Percentiles rank a stretch among this genome's conserved stretches.
Evolutionary conservation across 2,329 filamentous ascomycete species (phyloP).

Genomic region (Phoma sp.): DNA sequence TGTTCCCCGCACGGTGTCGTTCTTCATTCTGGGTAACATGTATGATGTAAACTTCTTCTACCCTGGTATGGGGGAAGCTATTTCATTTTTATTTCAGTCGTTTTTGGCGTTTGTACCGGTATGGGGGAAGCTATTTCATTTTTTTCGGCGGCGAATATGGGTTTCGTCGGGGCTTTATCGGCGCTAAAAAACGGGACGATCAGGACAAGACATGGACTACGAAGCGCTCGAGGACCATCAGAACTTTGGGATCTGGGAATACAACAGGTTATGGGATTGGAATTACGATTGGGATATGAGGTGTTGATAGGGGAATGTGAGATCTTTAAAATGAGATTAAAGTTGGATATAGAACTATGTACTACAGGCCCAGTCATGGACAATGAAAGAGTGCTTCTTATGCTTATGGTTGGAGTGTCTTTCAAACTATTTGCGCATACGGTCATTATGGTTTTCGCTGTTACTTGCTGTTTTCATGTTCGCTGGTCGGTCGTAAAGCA

Average conservation of each 20-base stretch:
- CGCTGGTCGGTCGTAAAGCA: not conserved
- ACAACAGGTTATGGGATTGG: not conserved
- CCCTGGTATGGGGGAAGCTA: constrained; percentile 28
- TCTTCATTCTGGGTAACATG: constrained; percentile 11
- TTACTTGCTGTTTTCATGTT: not conserved
- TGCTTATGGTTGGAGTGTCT: not conserved
- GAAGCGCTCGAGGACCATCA: constrained; percentile 16
- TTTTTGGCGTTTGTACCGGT: constrained; percentile 8
- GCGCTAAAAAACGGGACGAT: constrained; percentile 3
- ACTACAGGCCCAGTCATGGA: not conserved
- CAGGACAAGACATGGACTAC: constrained; percentile 1
- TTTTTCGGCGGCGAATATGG: constrained; percentile 30
- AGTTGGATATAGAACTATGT: not conserved
- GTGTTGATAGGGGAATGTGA: not conserved
- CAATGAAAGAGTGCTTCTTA: not conserved
- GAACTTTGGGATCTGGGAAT: not conserved
- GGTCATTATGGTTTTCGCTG: not conserved
- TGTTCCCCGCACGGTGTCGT: constrained; percentile 3
- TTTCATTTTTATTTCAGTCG: constrained; percentile 32
- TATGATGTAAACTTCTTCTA: constrained; percentile 28
- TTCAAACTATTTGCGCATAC: not conserved
- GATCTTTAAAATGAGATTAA: not conserved
- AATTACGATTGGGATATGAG: not conserved
- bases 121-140: constrained; percentile 44
- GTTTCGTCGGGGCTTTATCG: constrained; percentile 11